Evolutionary conservation across 345 rosid genomes (phyloP), one percentile per base, ranked within the genome.

Genomic region (Eucalyptus marginata): DNA sequence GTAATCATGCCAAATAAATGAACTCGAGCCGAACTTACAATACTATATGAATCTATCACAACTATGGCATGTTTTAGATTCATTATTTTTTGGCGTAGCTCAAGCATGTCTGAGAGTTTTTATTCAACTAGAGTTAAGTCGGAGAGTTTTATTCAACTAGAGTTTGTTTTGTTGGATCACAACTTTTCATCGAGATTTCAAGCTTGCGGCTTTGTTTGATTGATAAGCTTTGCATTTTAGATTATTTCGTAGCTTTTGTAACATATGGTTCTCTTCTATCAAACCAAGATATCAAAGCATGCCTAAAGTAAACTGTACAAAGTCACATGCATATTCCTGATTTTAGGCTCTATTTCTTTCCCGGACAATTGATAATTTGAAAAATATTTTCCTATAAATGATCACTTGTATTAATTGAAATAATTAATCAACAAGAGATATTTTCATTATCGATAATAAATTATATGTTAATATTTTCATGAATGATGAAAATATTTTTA

Each of bases 311-410:
- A n/a, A n/a, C n/a, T 36, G 2, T 18, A 36, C n/a, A 36, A 18
- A 71, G 83, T 36, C 27, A 20, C 5, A 16, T 1, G 15, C 40
- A 31, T 8, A 4, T 66, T 66, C 20, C 20, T 66, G 1, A 66
- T 66, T n/a, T n/a, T 66, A 66, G 62, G 29, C 6, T 56, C 13
- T 22, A 0, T 4, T 56, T 56, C 1, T 25, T 56, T 56, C 62
- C 5, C 6, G 0, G 2, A 56, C 27, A 56, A 56, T 25, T 56
- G 62, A 56, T 24, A 24, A 56, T 56, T 56, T 56, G 62, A 56
- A 56, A 56, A 9, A 56, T 1, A 56, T 0, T 24, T 56, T 56
- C 6, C 29, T 0, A 0, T 2, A 56, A 56, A 24, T 0, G 6
- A 56, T 56, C 13, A 56, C 1, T 56, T 56, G 0, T 56, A 22